These are phyloP conservation scores for Beauveria asiatica DNA, from an alignment of 2,329 filamentous ascomycete genomes.

Conservation along the genomic window DNA sequence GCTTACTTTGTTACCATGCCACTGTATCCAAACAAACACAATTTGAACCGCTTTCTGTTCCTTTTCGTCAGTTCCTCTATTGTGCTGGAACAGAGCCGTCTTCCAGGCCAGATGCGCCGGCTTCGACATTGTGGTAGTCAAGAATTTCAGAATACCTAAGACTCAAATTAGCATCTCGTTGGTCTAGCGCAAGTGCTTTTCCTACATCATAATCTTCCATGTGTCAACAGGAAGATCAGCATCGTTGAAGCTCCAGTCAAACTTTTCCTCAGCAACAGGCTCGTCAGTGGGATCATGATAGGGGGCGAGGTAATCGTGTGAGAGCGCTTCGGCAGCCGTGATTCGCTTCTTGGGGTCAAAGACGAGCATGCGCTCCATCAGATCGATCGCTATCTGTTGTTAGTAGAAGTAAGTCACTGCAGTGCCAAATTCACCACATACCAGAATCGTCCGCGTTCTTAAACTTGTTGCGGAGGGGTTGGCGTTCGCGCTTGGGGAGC, in stretches of 20 bases:
- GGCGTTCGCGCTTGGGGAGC: conserved; percentile 85
- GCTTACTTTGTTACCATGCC: neutral
- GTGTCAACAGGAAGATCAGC: conserved; percentile 94
- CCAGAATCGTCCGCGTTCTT: conserved; percentile 84
- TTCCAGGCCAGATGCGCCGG: conserved; percentile 21
- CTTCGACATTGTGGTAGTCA: conserved; percentile 92
- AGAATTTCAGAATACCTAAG: conserved; percentile 95
- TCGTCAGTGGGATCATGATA: conserved; percentile 98
- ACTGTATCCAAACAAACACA: conserved; percentile 5
- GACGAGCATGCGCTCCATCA: conserved; percentile 93
- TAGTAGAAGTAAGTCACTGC: neutral
- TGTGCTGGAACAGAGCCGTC: neutral
- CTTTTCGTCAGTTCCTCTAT: neutral
- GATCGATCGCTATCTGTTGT: conserved; percentile 66
- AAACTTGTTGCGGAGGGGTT: conserved; percentile 82
- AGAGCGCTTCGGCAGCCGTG: conserved; percentile 75
- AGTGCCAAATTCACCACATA: conserved; percentile 32
- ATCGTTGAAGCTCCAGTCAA: conserved; percentile 99
- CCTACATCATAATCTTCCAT: conserved; percentile 99
- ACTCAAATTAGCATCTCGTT: neutral
- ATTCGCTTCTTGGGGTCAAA: conserved; percentile 97
- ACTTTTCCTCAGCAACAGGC: conserved; percentile 91
- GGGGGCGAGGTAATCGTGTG: conserved; percentile 86
- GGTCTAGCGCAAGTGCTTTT: neutral
- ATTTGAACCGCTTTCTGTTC: neutral